Evolutionary conservation across 2,329 filamentous ascomycete species (phyloP), one percentile per base, ranked within the genome.

Genomic region (Scedosporium dehoogii): DNA sequence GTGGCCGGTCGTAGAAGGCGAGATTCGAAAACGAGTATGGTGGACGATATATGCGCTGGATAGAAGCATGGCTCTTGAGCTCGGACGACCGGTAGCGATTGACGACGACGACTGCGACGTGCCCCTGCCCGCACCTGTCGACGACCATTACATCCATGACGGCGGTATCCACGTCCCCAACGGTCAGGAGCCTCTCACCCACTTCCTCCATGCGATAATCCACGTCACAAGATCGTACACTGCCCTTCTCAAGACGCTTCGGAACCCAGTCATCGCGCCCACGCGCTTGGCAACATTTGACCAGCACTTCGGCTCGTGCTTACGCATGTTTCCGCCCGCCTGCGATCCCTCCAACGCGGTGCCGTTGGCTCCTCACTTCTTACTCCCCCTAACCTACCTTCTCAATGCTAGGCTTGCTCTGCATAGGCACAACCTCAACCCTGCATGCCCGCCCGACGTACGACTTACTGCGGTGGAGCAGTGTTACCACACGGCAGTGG

Each of bases 21-120:
- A 97, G 73, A 92, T 93, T 85, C 85, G 92, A 62, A 85, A 90
- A 64, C 83, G 92, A 62, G 85, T 94, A 2, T 99, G 93, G 93
- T 99, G 94, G 92, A 86, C 90, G 14, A 85, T 96, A 63, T 97
- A 97, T 74, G 85, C 91, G 55, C 86, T 92, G 76, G 94, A 99
- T 75, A 85, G 92, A 65, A 82, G 90, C 27, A 77, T 96, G 59
- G 87, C 91, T 0, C 78, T 96, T 12, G 92, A 96, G 71, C 80
- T 92, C 41, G 90, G 91, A 7, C 86, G 89, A 59, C 91, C 93
- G 0, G 84, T 90, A 62, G 75, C 92, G 66, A 96, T 97, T 70
- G 83, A 92, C 70, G 93, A 97, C 68, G 82, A 85, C 38, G 93
- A 97, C 73, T 96, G 91, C 76, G 91, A 97, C 67, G 87, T 92